phyloP scores from a whole-genome alignment of 2,329 filamentous ascomycete genomes.

The Dactylellina parvicollis region DNA sequence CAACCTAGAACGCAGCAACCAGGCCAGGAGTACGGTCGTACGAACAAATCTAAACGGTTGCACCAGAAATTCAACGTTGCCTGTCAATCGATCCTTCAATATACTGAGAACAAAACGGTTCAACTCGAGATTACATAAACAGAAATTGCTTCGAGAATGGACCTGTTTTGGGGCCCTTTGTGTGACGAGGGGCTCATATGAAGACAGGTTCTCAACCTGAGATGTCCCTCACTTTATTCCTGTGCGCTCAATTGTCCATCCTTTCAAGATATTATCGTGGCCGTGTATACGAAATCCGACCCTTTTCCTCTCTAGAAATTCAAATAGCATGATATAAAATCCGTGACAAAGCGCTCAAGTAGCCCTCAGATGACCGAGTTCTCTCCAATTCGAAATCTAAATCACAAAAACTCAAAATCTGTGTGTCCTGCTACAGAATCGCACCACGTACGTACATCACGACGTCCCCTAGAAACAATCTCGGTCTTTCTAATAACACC shows the following conservation, averaged over 20 bases:
- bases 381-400: conserved; percentile 7
- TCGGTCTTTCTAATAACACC: background rate
- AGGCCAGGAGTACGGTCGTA: background rate
- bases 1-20: background rate
- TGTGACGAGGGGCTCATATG: background rate
- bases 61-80: background rate
- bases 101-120: background rate
- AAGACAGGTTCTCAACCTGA: background rate
- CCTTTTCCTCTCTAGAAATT: too few species aligned
- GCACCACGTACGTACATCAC: conserved; percentile 22
- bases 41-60: background rate
- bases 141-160: background rate
- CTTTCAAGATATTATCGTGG: background rate
- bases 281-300: background rate
- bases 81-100: background rate
- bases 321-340: conserved; percentile 4
- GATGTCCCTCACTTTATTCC: background rate
- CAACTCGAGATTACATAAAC: background rate
- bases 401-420: conserved; percentile 37
- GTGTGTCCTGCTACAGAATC: conserved; percentile 24
- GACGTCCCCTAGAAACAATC: background rate
- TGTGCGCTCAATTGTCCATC: background rate
- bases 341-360: background rate
- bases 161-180: background rate
- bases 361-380: background rate